These are phyloP conservation scores for Coemansia sp. DNA, from an alignment of 192 early-diverging fungal genomes.

Conservation along the genomic window DNA sequence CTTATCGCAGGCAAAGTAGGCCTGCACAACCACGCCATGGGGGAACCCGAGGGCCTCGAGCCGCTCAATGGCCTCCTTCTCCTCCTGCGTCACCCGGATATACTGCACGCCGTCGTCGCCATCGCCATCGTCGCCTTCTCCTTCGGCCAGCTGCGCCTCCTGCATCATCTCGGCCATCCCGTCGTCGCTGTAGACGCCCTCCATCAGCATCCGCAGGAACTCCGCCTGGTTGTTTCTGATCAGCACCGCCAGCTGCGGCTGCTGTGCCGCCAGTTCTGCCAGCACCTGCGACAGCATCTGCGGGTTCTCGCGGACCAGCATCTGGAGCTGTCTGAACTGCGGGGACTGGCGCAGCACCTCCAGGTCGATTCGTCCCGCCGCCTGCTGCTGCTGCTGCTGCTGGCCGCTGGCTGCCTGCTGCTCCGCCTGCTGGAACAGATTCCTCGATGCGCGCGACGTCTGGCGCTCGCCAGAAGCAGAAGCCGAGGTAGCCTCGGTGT, in stretches of 20 bases:
- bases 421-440: constrained; percentile 64
- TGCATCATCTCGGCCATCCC: constrained; percentile 32
- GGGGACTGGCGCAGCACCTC: constrained; percentile 68
- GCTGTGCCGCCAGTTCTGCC: constrained; percentile 75
- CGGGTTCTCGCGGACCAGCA: constrained; percentile 84
- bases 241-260: constrained; percentile 79
- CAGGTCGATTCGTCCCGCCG: constrained; percentile 32
- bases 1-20: constrained; percentile 96
- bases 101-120: constrained; percentile 66
- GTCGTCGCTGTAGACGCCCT: constrained; percentile 40
- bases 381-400: constrained; percentile 4
- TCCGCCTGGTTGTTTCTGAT: constrained; percentile 77
- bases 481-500: neutral
- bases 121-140: constrained; percentile 61
- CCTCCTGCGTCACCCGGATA: constrained; percentile 83
- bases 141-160: constrained; percentile 32
- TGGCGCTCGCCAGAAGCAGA: constrained; percentile 1
- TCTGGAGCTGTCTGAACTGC: constrained; percentile 90
- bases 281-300: constrained; percentile 82
- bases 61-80: constrained; percentile 83
- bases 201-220: constrained; percentile 73
- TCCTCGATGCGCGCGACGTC: constrained; percentile 28
- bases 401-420: constrained; percentile 31
- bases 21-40: constrained; percentile 79
- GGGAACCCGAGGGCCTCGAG: constrained; percentile 86